Base-by-base conservation (phyloP, 1,139 yeast genomes). In the Pneumocystis carinii region DNA sequence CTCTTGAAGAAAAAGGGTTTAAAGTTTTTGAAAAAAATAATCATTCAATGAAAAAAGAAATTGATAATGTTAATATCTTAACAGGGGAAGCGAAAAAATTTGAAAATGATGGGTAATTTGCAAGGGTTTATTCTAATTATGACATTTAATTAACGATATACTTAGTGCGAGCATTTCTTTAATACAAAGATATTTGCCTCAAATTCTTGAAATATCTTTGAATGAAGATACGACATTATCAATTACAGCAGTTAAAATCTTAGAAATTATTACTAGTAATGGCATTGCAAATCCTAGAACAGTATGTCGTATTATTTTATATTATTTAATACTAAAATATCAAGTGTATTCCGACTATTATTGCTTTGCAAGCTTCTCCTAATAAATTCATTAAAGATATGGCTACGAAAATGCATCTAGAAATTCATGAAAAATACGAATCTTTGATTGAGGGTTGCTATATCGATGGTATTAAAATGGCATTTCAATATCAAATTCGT, bases 271-370 rank as follows among this genome's bases (percentile, higher is more conserved):
- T 35, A 78, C 85, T 2, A 77, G 77, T 39, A 77, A 82, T 62
- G 95, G 95, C 0, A 84, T 82, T 72, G 86, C 86, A 0, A 87
- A 86, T 70, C 96, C 95, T 1, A 81, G 85, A 64, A 61, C 62
- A 14, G 67, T 64, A 61, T 55, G 64, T 42, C 4, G 27, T 15
- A 17, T 37, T 24, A 17, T 59, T n/a, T n/a, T 39, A 8, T 32
- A 35, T 36, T 27, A n/a, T 19, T 27, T 41, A 55, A 19, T n/a
- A 59, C 65, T 62, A 37, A 63, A 29, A 69, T 78, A 5, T 32
- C 1, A 38, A 66, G 65, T 83, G 90, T 68, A 80, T 85, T 14
- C 81, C 90, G 0, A 84, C 89, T 0, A 77, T 87, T 1, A 79
- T 88, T 64, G 92, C 92, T 0, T 74, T 89, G 58, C 83, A 84